These are phyloP conservation scores for Komagataella kurtzmanii DNA, from an alignment of 805 yeast genomes.

Conservation along the genomic window DNA sequence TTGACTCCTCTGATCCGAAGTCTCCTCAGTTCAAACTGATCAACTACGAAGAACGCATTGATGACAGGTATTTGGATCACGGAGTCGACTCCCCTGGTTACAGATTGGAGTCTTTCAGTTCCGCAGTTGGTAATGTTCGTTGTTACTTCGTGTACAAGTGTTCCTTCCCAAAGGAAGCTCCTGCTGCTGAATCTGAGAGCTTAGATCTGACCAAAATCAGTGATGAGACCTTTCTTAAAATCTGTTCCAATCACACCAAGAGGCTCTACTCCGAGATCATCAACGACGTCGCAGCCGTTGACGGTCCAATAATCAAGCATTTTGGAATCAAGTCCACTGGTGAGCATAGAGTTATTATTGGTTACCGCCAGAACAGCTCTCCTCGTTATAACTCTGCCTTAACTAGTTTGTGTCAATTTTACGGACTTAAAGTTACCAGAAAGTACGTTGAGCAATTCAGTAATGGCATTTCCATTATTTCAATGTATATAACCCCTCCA, in stretches of 20 bases:
- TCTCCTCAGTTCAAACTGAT: conserved; percentile 24
- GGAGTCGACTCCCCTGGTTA: conserved; percentile 25
- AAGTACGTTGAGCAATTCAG: conserved; percentile 91
- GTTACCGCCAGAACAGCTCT: conserved; percentile 73
- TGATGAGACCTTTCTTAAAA: conserved; percentile 64
- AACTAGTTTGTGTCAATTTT: conserved; percentile 76
- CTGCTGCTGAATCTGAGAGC: conserved; percentile 18
- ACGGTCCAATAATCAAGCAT: conserved; percentile 90
- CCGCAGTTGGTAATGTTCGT: conserved; percentile 40
- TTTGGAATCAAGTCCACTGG: conserved; percentile 66
- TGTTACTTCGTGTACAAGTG: conserved; percentile 81
- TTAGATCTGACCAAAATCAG: conserved; percentile 55
- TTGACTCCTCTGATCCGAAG: conserved; percentile 57
- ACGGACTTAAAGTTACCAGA: conserved; percentile 71
- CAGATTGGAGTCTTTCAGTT: conserved; percentile 69
- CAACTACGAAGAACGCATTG: conserved; percentile 62
- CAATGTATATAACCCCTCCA: conserved; percentile 68
- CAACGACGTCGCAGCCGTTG: conserved; percentile 50
- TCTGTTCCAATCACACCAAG: conserved; percentile 73
- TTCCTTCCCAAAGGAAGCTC: conserved; percentile 24
- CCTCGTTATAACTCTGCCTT: conserved; percentile 82
- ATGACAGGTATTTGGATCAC: conserved; percentile 65
- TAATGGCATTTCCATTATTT: conserved; percentile 76
- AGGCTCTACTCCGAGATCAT: conserved; percentile 62
- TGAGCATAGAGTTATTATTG: conserved; percentile 82